These are phyloP conservation scores for Mucor saturninus DNA, from an alignment of 371 early-diverging fungal genomes.

Conservation along the genomic window DNA sequence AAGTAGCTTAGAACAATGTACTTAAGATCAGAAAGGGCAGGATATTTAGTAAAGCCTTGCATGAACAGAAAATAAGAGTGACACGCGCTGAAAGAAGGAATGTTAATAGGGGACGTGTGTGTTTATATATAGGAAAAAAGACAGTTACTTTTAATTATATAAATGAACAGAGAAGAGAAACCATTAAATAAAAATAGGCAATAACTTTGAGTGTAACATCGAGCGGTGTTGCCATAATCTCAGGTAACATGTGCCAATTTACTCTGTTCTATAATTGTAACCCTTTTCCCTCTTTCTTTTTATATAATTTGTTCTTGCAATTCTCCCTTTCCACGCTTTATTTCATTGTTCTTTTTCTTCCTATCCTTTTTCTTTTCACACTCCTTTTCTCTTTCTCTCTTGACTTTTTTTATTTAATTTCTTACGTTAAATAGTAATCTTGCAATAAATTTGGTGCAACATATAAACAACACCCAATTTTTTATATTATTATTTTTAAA, in stretches of 20 bases:
- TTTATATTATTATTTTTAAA: not conserved
- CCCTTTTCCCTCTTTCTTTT: conserved; percentile 31
- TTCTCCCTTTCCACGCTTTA: not conserved
- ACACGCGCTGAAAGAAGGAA: too few relatives aligned
- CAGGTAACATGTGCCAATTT: conserved; percentile 47
- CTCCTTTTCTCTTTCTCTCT: not conserved
- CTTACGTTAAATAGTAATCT: not conserved
- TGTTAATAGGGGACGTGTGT: too few relatives aligned
- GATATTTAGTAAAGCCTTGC: too few relatives aligned
- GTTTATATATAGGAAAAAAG: too few relatives aligned
- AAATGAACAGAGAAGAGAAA: too few relatives aligned
- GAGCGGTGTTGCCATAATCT: conserved; percentile 16
- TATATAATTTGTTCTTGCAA: not conserved
- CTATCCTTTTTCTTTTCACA: not conserved
- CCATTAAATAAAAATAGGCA: not conserved
- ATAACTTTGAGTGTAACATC: conserved; percentile 17
- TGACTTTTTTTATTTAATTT: not conserved
- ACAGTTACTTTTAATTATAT: too few relatives aligned
- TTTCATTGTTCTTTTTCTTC: conserved; percentile 1
- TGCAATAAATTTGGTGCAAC: not conserved
- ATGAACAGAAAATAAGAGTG: too few relatives aligned
- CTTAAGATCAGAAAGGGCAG: too few relatives aligned
- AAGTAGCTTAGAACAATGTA: too few relatives aligned
- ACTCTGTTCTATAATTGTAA: conserved; percentile 66
- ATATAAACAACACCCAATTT: not conserved